Base-by-base conservation (phyloP, 768 basidiomycete genomes). In the Russula emetica region DNA sequence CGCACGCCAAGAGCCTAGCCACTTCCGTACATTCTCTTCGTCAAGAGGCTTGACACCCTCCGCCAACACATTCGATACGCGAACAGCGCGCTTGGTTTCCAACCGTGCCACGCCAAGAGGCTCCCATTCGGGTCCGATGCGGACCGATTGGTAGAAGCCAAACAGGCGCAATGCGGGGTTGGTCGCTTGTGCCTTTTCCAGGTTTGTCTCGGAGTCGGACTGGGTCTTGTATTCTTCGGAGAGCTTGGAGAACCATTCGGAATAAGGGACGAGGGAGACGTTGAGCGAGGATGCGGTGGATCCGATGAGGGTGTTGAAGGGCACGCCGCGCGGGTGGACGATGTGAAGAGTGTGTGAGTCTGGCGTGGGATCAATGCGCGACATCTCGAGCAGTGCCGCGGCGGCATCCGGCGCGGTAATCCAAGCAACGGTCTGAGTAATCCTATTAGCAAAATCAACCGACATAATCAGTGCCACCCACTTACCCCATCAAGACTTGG, bases 321-420 rank as follows among this genome's bases (percentile, higher is more conserved):
- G 42, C 16, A 70, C 66, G 8, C 69, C 64, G 28, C 65, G 67
- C 13, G 72, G 68, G 34, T 73, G 67, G 5, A 63, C 66, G 54
- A 73, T 38, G 42, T 73, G 70, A 6, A 68, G 42, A 1, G 64
- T 67, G 38, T 60, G 61, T 9, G 51, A 36, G 14, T 42, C 47
- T 6, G 71, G 51, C 13, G 56, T 14, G 6, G 49, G n/a, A 24
- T 62, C 55, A 10, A 72, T 34, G 9, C 69, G 58, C 14, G 68
- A 50, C 61, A 73, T 66, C 58, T 73, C 73, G 47, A 72, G 56
- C 44, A 73, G 62, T 1, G 70, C 68, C 3, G 67, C 42, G 1
- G 73, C 73, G 1, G 70, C 71, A 32, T 68, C 66, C 9, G 70
- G 61, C 16, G 71, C 62, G 3, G 70, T 68, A 14, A 73, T 68